Conservation (phyloP, 1,139 yeast species). For the Protomyces macrosporus region DNA sequence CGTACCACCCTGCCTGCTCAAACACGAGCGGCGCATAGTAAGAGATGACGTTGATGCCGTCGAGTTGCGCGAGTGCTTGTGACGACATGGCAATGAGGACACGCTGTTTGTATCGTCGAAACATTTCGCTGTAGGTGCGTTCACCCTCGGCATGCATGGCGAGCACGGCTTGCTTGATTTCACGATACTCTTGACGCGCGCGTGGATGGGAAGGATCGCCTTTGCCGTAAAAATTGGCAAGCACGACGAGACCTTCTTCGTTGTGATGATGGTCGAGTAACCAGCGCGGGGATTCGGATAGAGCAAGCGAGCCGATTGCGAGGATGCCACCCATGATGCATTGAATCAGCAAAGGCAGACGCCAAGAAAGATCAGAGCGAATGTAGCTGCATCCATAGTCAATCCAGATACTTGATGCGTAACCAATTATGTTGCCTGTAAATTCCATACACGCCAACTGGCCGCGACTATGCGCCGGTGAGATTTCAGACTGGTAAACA, state of each 20-base stretch:
- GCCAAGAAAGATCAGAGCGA: constrained; percentile 59
- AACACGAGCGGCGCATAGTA: constrained; percentile 92
- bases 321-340: constrained; percentile 66
- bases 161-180: constrained; percentile 74
- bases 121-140: constrained; percentile 64
- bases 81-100: constrained; percentile 87
- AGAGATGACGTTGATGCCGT: constrained; percentile 87
- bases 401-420: constrained; percentile 82
- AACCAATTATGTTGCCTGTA: constrained; percentile 85
- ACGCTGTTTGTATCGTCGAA: constrained; percentile 62
- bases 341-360: constrained; percentile 72
- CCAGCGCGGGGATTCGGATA: constrained; percentile 47
- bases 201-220: constrained; percentile 51
- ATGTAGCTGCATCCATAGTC: constrained; percentile 73
- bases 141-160: constrained; percentile 75
- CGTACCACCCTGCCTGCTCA: constrained; percentile 93
- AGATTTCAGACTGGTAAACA: constrained; percentile 83
- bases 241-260: constrained; percentile 76
- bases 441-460: constrained; percentile 86
- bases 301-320: constrained; percentile 64
- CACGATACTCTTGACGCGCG: constrained; percentile 66
- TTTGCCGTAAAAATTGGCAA: constrained; percentile 71
- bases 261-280: constrained; percentile 75
- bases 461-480: constrained; percentile 86
- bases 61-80: constrained; percentile 84